Percentiles rank a stretch among this genome's conserved stretches.
Evolutionary conservation across 352 stramenopile species (phyloP).

Genomic region (Phytophthora aleatoria): DNA sequence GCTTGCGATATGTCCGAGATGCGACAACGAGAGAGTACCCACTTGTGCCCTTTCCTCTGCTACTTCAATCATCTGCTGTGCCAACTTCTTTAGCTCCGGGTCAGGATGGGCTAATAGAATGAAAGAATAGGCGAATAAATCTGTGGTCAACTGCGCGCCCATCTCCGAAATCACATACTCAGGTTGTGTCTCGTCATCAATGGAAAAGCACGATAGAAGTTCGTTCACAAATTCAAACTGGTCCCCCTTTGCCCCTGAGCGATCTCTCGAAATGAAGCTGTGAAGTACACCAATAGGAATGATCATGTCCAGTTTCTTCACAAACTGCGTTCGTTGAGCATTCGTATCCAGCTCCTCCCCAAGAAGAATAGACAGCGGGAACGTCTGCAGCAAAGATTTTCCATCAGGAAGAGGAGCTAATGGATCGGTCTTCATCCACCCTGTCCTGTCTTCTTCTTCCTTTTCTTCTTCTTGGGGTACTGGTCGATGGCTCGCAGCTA

Average conservation of each 20-base stretch:
- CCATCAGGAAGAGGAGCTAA: constrained; percentile 26
- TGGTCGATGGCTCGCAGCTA: constrained; percentile 22
- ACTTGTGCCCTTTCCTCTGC: constrained; percentile 53
- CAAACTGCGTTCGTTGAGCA: constrained; percentile 18
- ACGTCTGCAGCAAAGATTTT: constrained; percentile 36
- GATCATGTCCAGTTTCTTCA: constrained; percentile 56
- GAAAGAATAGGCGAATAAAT: constrained; percentile 77
- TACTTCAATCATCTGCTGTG: constrained; percentile 45
- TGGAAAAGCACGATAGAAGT: constrained; percentile 31
- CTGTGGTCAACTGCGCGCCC: constrained; percentile 67
- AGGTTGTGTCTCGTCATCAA: neutral
- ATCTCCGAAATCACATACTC: constrained; percentile 23
- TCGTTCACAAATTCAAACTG: constrained; percentile 49
- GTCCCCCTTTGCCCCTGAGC: neutral
- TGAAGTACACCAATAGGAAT: constrained; percentile 53
- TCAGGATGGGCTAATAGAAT: constrained; percentile 40
- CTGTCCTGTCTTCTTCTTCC: constrained; percentile 27
- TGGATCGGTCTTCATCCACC: constrained; percentile 26
- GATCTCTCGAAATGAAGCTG: constrained; percentile 37
- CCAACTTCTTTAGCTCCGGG: constrained; percentile 42
- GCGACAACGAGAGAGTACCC: constrained; percentile 49
- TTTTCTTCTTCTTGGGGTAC: constrained; percentile 19
- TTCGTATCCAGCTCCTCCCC: constrained; percentile 25
- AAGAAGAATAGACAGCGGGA: constrained; percentile 41
- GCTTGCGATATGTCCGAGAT: constrained; percentile 63